Conservation (phyloP, 176 grass and related monocot genomes). For the Coix lacrymajobi region DNA sequence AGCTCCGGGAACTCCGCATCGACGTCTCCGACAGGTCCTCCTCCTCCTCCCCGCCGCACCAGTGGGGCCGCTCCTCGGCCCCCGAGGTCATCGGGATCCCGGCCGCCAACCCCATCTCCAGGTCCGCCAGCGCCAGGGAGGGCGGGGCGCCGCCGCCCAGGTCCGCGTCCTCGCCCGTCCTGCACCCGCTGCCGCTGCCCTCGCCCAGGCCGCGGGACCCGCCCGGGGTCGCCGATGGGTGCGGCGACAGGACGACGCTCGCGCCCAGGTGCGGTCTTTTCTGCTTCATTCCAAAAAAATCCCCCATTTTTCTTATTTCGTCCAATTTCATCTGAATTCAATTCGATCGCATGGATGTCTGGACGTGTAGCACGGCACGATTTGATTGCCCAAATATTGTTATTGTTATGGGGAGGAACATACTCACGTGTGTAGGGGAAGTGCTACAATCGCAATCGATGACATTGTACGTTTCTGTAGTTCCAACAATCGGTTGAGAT, state of each 20-base stretch:
- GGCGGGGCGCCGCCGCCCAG: slow-evolving; percentile 31
- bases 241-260: slow-evolving; percentile 10
- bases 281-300: background rate
- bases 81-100: slow-evolving; percentile 14
- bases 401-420: background rate
- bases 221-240: background rate
- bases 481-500: background rate
- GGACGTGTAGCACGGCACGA: background rate
- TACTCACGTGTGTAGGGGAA: background rate
- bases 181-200: slow-evolving; percentile 59
- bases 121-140: slow-evolving; percentile 52
- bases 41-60: slow-evolving; percentile 13
- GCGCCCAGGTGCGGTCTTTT: slow-evolving; percentile 20
- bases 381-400: background rate
- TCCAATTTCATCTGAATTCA: background rate
- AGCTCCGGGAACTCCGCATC: slow-evolving; percentile 26
- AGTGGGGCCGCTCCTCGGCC: background rate
- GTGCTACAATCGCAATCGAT: background rate
- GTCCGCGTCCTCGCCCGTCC: slow-evolving; percentile 46
- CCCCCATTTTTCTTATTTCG: background rate
- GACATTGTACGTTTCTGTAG: background rate
- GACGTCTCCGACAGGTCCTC: background rate
- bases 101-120: slow-evolving; percentile 22
- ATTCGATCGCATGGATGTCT: background rate
- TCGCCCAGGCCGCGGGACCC: slow-evolving; percentile 34